These are phyloP conservation scores for Hypomyces perniciosus DNA, from an alignment of 2,329 filamentous ascomycete species.

Conservation along the genomic window DNA sequence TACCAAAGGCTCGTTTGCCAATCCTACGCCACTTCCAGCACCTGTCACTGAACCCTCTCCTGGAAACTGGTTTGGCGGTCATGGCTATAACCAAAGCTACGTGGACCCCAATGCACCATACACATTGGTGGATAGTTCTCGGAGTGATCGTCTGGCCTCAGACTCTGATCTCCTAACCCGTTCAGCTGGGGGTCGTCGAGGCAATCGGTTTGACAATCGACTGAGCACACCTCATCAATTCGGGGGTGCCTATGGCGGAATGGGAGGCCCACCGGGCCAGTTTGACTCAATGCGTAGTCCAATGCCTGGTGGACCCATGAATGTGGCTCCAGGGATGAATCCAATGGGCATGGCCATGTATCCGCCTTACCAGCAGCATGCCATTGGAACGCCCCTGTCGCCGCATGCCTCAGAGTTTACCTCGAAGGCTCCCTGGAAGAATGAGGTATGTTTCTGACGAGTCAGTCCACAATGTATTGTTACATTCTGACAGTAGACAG, in stretches of 20 bases:
- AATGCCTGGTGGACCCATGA: conserved; percentile 29
- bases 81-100: conserved; percentile 33
- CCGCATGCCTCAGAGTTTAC: conserved; percentile 72
- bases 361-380: conserved; percentile 47
- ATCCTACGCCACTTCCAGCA: conserved; percentile 28
- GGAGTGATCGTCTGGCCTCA: conserved; percentile 40
- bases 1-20: conserved; percentile 36
- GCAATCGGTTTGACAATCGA: conserved; percentile 42
- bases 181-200: conserved; percentile 37
- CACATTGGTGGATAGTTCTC: conserved; percentile 35
- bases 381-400: conserved; percentile 61
- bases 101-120: conserved; percentile 34
- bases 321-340: conserved; percentile 29
- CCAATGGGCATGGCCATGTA: conserved; percentile 39
- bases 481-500: conserved; percentile 28
- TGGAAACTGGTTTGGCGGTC: conserved; percentile 41
- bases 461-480: conserved; percentile 13
- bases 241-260: conserved; percentile 27
- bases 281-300: conserved; percentile 32
- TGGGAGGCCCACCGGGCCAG: conserved; percentile 24
- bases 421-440: conserved; percentile 49
- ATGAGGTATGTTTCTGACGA: conserved; percentile 36
- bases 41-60: conserved; percentile 32
- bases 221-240: conserved; percentile 31
- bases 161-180: conserved; percentile 45